Percentiles rank a stretch among this genome's conserved stretches.
phyloP scores from a whole-genome alignment of 2,329 filamentous ascomycete genomes.

The Phaeosphaeriaceae sp. region DNA sequence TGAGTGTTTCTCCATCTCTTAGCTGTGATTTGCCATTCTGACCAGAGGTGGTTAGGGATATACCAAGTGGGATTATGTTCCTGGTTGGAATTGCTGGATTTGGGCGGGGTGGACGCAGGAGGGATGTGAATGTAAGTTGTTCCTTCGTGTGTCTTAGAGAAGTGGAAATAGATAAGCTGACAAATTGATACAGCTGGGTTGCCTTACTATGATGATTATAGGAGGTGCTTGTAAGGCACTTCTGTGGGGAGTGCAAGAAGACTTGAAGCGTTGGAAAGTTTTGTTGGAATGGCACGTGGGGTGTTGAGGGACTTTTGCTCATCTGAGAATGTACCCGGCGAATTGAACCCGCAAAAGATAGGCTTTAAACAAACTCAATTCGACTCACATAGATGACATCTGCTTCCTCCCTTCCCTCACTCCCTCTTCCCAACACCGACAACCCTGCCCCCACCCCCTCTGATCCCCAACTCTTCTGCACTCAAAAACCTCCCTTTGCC shows the following conservation, averaged over 20 bases:
- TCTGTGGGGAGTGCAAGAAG: no score
- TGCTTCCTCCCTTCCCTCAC: constrained; percentile 14
- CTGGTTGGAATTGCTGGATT: constrained; percentile 6
- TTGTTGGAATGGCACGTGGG: no score
- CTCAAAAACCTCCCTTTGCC: constrained; percentile 31
- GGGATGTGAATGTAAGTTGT: constrained; percentile 4
- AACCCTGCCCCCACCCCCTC: constrained; percentile 25
- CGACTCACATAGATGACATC: no score
- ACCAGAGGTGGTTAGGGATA: no score
- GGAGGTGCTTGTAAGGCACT: background rate
- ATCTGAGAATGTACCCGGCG: no score
- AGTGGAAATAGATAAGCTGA: background rate
- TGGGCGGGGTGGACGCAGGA: constrained; percentile 6
- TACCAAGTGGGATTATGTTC: constrained; percentile 3
- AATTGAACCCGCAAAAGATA: no score
- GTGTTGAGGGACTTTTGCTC: no score
- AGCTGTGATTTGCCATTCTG: no score
- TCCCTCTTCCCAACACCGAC: constrained; percentile 45
- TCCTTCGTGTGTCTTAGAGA: background rate
- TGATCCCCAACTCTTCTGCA: constrained; percentile 35
- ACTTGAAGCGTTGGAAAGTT: no score
- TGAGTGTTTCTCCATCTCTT: no score
- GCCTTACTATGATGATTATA: background rate
- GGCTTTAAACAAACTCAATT: no score
- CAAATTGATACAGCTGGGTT: background rate